Evolutionary conservation across 495 filamentous ascomycete genomes (phyloP).

Genomic region (Penicillium crystallinum): DNA sequence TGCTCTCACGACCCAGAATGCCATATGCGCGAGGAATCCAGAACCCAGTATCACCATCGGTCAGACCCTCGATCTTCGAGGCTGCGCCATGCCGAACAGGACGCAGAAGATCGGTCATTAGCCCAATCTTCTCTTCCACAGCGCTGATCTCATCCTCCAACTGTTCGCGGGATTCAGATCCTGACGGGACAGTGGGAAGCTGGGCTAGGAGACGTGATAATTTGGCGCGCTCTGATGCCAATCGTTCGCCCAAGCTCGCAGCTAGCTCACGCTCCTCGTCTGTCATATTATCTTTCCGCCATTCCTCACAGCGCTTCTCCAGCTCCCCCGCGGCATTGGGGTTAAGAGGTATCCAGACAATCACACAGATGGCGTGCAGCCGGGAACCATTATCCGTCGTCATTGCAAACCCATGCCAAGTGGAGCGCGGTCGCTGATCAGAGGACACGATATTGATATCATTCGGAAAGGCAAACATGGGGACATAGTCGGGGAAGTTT

Average conservation of each 20-base stretch:
- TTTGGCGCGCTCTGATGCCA: constrained; percentile 86
- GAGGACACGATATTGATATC: constrained; percentile 95
- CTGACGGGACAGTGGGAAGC: constrained; percentile 73
- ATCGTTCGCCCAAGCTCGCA: constrained; percentile 81
- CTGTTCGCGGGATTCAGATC: constrained; percentile 71
- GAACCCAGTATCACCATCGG: constrained; percentile 90
- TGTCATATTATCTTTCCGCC: constrained; percentile 93
- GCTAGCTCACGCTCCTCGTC: constrained; percentile 92
- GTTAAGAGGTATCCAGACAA: constrained; percentile 87
- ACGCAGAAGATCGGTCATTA: constrained; percentile 93
- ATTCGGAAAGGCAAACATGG: constrained; percentile 98
- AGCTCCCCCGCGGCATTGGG: constrained; percentile 76
- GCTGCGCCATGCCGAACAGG: constrained; percentile 91
- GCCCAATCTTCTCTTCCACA: constrained; percentile 91
- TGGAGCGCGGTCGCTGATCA: constrained; percentile 86
- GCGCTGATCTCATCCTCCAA: constrained; percentile 92
- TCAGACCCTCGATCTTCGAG: constrained; percentile 94
- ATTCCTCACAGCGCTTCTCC: constrained; percentile 87
- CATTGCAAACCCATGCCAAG: constrained; percentile 99
- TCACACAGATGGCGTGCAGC: constrained; percentile 86
- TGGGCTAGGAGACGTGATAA: constrained; percentile 80
- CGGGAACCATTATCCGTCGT: constrained; percentile 87
- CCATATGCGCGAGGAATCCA: constrained; percentile 96
- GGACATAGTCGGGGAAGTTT: constrained; percentile 92
- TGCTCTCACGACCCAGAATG: constrained; percentile 79